Base-by-base conservation (phyloP, 345 rosid species). In the Hibiscus trionum region DNA sequence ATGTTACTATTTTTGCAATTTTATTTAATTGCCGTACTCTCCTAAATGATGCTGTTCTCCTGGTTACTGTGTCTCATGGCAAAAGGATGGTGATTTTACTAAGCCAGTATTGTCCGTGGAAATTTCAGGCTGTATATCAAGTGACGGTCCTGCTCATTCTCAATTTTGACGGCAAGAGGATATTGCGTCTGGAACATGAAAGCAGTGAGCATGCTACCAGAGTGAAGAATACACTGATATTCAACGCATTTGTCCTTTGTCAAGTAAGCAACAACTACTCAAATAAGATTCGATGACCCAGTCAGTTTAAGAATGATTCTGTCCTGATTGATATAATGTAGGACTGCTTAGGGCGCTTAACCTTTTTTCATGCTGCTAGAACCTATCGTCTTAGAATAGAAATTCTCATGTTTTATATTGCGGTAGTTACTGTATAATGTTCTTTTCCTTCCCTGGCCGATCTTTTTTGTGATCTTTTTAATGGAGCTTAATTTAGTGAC, bases 241-340 rank as follows among this genome's bases (percentile, higher is more conserved):
- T 96, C 84, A 96, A 96, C 71, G 83, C 97, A 11, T 96, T 96
- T 74, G 98, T 96, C 73, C 76, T 91, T 46, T 93, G 96, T 71
- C 99, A 96, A 84, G 99, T 96, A 82, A 82, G 87, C 75, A 5
- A 74, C 17, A n/a, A 31, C 42, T 49, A 67, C 56, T 46, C 17
- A 3, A 47, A 27, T 26, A 26, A 9, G 70, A 49, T 49, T 49
- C n/a, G 7, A 7, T 31, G 42, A 61, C 65, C 8, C 11, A 7
- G 42, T 31, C 21, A 31, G 65, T 29, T 29, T 15, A 29, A 61
- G 44, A 61, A 5, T 7, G 42, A 27, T 15, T 14, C 2, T 29
- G n/a, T 61, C 42, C 4, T 29, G 65, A 61, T 61, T 61, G 66
- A 61, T 7, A 15, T 31, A n/a, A 15, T 61, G 21, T 61, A 61